Conservation (phyloP, 2,329 filamentous ascomycete species). For the Penicillium freii region DNA sequence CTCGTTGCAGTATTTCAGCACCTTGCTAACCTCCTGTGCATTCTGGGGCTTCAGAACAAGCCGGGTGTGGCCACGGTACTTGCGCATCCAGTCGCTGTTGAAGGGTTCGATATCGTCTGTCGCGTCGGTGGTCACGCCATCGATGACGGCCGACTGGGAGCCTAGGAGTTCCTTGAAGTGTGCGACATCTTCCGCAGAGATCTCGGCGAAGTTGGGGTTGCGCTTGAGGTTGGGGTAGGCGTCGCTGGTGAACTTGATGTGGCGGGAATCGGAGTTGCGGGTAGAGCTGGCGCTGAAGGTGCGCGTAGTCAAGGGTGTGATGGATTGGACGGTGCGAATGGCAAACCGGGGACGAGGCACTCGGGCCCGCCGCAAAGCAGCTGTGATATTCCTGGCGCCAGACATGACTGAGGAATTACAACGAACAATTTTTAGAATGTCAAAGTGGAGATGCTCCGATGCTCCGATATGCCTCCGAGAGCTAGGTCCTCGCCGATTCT, state of each 20-base stretch:
- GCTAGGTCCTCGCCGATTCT: background rate
- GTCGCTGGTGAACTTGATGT: conserved; percentile 76
- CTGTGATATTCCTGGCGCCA: conserved; percentile 31
- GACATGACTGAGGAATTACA: conserved; percentile 26
- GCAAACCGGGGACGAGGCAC: conserved; percentile 29
- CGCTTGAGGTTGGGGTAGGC: conserved; percentile 77
- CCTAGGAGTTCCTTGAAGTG: conserved; percentile 82
- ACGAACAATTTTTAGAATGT: conserved; percentile 20
- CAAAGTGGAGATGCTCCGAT: conserved; percentile 21
- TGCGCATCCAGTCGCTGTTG: conserved; percentile 99
- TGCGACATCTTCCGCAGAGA: conserved; percentile 76
- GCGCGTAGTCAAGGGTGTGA: conserved; percentile 23
- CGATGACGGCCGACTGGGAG: conserved; percentile 74
- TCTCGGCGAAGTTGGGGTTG: conserved; percentile 65
- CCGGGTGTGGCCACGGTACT: conserved; percentile 87
- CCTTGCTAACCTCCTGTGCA: conserved; percentile 84
- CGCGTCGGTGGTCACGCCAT: conserved; percentile 73
- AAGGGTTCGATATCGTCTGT: conserved; percentile 82
- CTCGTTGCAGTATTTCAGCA: conserved; percentile 93
- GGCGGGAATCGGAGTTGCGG: conserved; percentile 28
- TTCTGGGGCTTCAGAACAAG: conserved; percentile 82
- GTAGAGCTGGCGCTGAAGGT: conserved; percentile 33
- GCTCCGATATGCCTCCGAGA: conserved; percentile 20
- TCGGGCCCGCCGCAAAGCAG: conserved; percentile 34
- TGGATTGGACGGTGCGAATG: conserved; percentile 23